These are phyloP conservation scores for Purshia tridentata DNA, from an alignment of 306 rosid genomes.

Conservation along the genomic window DNA sequence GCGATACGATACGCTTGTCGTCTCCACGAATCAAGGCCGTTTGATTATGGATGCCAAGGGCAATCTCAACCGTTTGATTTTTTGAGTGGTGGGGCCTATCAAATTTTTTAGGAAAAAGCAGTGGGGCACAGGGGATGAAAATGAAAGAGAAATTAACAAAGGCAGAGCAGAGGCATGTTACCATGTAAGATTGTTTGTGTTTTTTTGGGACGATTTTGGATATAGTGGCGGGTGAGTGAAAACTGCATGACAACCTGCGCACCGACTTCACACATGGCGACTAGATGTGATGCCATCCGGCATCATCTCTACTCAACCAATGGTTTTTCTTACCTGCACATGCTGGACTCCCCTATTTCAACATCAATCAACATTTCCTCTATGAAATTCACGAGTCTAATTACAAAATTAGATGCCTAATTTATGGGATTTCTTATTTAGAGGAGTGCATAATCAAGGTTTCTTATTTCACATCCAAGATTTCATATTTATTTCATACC, in stretches of 20 bases:
- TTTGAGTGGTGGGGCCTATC: slow-evolving; percentile 11
- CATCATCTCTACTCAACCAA: slow-evolving; percentile 35
- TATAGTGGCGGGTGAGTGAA: slow-evolving; percentile 38
- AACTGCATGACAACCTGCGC: slow-evolving; percentile 48
- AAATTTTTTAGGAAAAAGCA: slow-evolving; percentile 21
- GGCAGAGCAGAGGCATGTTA: slow-evolving; percentile 36
- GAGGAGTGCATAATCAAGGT: too few relatives aligned
- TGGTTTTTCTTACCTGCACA: slow-evolving; percentile 40
- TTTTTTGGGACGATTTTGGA: background rate
- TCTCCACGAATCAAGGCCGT: slow-evolving; percentile 12
- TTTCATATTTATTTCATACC: too few relatives aligned
- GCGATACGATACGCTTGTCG: slow-evolving; percentile 22
- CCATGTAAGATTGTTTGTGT: slow-evolving; percentile 38
- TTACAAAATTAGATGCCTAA: slow-evolving; percentile 26
- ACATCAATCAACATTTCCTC: slow-evolving; percentile 27
- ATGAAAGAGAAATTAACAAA: background rate
- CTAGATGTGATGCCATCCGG: slow-evolving; percentile 26
- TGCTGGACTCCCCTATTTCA: slow-evolving; percentile 36
- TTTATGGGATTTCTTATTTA: slow-evolving; percentile 24
- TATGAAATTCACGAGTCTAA: background rate
- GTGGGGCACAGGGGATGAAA: slow-evolving; percentile 32
- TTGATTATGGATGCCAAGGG: slow-evolving; percentile 11
- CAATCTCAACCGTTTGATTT: background rate
- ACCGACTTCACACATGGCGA: slow-evolving; percentile 29
- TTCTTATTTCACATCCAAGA: too few relatives aligned